phyloP scores from a whole-genome alignment of 441 rosid species.

The Erysimum cheiri region DNA sequence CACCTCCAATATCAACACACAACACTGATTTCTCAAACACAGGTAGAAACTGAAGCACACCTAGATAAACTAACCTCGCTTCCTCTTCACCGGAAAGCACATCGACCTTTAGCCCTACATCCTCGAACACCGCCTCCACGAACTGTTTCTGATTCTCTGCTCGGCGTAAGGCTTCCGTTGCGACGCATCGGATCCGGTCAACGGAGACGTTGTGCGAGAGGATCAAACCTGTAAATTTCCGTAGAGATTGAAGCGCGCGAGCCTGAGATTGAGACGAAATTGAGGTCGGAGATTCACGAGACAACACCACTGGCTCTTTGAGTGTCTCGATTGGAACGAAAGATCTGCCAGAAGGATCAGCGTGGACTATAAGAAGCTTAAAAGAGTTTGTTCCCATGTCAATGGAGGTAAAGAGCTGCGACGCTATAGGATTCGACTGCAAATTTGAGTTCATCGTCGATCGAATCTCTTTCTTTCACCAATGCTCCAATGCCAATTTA shows the following conservation, averaged over 20 bases:
- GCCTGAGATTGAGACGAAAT: conserved; percentile 55
- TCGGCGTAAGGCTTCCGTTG: conserved; percentile 63
- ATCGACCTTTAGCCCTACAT: conserved; percentile 49
- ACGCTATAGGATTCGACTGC: conserved; percentile 19
- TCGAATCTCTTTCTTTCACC: neutral
- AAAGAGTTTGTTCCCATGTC: conserved; percentile 80
- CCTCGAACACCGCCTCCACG: conserved; percentile 45
- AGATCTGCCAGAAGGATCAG: conserved; percentile 56
- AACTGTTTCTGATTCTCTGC: conserved; percentile 56
- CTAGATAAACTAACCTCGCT: conserved; percentile 61
- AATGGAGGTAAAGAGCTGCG: conserved; percentile 59
- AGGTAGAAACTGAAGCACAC: conserved; percentile 68
- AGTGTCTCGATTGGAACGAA: conserved; percentile 51
- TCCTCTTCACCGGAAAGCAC: conserved; percentile 74
- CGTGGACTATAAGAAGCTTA: conserved; percentile 66
- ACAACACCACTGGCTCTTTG: conserved; percentile 55
- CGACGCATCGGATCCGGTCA: conserved; percentile 57
- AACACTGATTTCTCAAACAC: conserved; percentile 56
- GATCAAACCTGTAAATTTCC: conserved; percentile 49
- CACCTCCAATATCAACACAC: conserved; percentile 75
- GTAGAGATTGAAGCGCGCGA: conserved; percentile 55
- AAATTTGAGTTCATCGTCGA: conserved; percentile 30
- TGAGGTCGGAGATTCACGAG: conserved; percentile 54
- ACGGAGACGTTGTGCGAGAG: conserved; percentile 43
- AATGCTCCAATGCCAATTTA: neutral